These are phyloP conservation scores for Septoria petroselini DNA, from an alignment of 2,329 filamentous ascomycete species.

Conservation along the genomic window DNA sequence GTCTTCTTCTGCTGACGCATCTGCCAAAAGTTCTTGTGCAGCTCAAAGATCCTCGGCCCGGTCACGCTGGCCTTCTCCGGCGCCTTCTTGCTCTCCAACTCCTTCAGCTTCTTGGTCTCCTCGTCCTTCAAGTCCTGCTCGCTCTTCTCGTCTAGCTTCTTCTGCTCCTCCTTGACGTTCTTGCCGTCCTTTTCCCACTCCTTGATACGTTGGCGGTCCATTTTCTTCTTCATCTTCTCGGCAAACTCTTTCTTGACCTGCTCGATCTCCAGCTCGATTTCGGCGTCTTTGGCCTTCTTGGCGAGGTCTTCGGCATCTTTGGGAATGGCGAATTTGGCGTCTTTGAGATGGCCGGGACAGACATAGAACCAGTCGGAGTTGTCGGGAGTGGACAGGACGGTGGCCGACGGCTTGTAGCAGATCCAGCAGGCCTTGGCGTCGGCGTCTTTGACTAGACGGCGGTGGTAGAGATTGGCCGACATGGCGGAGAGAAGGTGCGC, in stretches of 20 bases:
- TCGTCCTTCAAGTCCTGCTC: slow-evolving; percentile 45
- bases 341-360: slow-evolving; percentile 77
- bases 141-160: slow-evolving; percentile 64
- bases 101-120: slow-evolving; percentile 44
- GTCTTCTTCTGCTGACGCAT: slow-evolving; percentile 76
- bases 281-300: slow-evolving; percentile 55
- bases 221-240: slow-evolving; percentile 47
- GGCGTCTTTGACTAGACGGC: slow-evolving; percentile 82
- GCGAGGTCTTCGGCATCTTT: slow-evolving; percentile 62
- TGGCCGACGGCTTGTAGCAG: slow-evolving; percentile 84
- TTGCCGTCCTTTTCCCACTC: slow-evolving; percentile 56
- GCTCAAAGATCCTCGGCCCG: slow-evolving; percentile 74
- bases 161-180: slow-evolving; percentile 63
- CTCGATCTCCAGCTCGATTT: slow-evolving; percentile 49
- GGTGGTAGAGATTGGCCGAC: slow-evolving; percentile 72
- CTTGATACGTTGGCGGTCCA: slow-evolving; percentile 41
- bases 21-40: slow-evolving; percentile 88
- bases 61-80: slow-evolving; percentile 62
- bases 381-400: slow-evolving; percentile 83
- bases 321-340: slow-evolving; percentile 71
- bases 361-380: slow-evolving; percentile 89
- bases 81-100: slow-evolving; percentile 44
- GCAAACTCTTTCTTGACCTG: slow-evolving; percentile 51
- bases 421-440: slow-evolving; percentile 81
- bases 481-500: slow-evolving; percentile 15